phyloP scores from a whole-genome alignment of 495 filamentous ascomycete genomes.

The Penicillium pancosmium region DNA sequence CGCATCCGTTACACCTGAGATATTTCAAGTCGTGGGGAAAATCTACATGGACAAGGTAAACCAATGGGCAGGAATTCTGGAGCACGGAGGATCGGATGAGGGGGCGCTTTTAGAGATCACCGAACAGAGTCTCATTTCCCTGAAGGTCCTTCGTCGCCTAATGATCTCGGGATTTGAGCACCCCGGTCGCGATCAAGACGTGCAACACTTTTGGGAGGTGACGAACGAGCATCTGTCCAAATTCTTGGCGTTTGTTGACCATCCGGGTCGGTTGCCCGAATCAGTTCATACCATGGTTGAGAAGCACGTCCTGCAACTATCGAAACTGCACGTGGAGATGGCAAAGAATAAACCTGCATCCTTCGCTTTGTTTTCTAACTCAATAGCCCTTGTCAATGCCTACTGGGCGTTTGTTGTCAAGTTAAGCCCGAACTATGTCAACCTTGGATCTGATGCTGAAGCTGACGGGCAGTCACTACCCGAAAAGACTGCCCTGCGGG shows the following conservation, averaged over 20 bases:
- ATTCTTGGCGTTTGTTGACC: slow-evolving; percentile 53
- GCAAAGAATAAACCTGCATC: slow-evolving; percentile 70
- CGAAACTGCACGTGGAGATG: slow-evolving; percentile 91
- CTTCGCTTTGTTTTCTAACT: slow-evolving; percentile 79
- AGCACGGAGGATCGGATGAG: slow-evolving; percentile 57
- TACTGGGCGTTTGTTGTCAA: slow-evolving; percentile 82
- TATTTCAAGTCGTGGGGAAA: slow-evolving; percentile 72
- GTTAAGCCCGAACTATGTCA: slow-evolving; percentile 70
- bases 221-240: slow-evolving; percentile 71
- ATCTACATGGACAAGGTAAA: slow-evolving; percentile 76
- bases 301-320: slow-evolving; percentile 84
- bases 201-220: slow-evolving; percentile 74
- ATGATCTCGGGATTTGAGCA: slow-evolving; percentile 80
- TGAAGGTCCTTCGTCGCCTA: slow-evolving; percentile 81
- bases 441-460: slow-evolving; percentile 54
- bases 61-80: slow-evolving; percentile 67
- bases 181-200: slow-evolving; percentile 74
- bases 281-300: slow-evolving; percentile 58
- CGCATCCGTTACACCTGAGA: slow-evolving; percentile 74
- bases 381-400: slow-evolving; percentile 68
- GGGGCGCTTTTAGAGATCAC: slow-evolving; percentile 60
- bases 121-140: slow-evolving; percentile 71
- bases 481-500: slow-evolving; percentile 79
- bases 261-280: slow-evolving; percentile 28
- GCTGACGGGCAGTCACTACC: slow-evolving; percentile 57